Percentiles rank a stretch among this genome's conserved stretches.
Conservation (phyloP, 2,329 filamentous ascomycete genomes). For the Claviceps maximensis region DNA sequence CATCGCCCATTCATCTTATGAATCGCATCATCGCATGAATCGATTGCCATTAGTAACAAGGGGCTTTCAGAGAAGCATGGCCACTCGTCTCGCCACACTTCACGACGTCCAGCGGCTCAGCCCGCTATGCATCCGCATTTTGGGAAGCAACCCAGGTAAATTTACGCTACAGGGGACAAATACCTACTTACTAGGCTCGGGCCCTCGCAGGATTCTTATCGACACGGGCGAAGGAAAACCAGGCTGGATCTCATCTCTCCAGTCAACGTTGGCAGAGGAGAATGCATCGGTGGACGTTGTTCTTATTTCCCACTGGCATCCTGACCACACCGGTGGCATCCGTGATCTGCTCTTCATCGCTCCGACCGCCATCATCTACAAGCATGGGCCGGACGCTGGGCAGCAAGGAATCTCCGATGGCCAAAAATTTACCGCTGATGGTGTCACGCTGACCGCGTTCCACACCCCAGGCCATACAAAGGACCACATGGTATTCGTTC, state of each 20-base stretch:
- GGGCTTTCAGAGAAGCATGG: conserved; percentile 1
- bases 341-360: conserved; percentile 50
- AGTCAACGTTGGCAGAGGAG: conserved; percentile 51
- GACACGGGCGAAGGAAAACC: conserved; percentile 79
- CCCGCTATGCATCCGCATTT: conserved; percentile 64
- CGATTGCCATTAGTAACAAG: neutral
- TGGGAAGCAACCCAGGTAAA: conserved; percentile 86
- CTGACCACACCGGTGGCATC: conserved; percentile 71
- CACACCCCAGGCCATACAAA: conserved; percentile 55
- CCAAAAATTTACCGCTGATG: conserved; percentile 41
- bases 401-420: conserved; percentile 36
- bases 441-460: conserved; percentile 53
- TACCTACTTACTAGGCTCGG: conserved; percentile 81
- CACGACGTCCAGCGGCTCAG: conserved; percentile 68
- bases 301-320: conserved; percentile 86
- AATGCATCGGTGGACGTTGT: conserved; percentile 53
- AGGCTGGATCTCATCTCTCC: conserved; percentile 57
- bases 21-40: neutral
- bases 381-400: conserved; percentile 42
- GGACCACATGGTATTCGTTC: conserved; percentile 69
- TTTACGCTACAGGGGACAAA: conserved; percentile 71
- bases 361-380: conserved; percentile 52
- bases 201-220: conserved; percentile 60
- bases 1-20: neutral
- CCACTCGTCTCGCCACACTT: conserved; percentile 39